Base-by-base conservation (phyloP, 2,329 filamentous ascomycete species). In the Cladophialophora bantiana region DNA sequence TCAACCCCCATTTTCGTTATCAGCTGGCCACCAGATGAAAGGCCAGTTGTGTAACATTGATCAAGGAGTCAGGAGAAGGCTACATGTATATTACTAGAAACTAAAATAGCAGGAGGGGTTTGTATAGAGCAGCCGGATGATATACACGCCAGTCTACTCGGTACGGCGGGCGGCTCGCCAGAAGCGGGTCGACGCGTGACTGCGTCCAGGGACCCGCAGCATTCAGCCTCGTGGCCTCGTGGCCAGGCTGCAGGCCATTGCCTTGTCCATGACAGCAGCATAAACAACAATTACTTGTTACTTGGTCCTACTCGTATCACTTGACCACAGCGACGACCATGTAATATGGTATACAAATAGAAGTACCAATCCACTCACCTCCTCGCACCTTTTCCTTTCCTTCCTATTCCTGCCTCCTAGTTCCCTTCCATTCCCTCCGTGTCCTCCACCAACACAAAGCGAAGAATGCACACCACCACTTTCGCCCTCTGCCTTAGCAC, bases 241-340 rank as follows among this genome's bases (percentile, higher is more conserved):
- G 26, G 31, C 38, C 56, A 26, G 12, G 18, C 57, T 13, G 40
- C 15, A 26, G 31, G 15, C 40, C n/a, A n/a, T n/a, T n/a, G n/a
- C n/a, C n/a, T 48, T 36, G 20, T 56, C 65, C 55, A 61, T 60
- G 61, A 64, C 65, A 67, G 60, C 60, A 50, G 13, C 52, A 20
- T 58, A 32, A 15, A 59, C 59, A 35, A 34, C 40, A 50, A 1
- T 1, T 7, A 48, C 7, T n/a, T 3, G n/a, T 20, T 42, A 31
- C 26, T 3, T 26, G n/a, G n/a, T n/a, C n/a, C n/a, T n/a, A 59
- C 26, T 5, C 9, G 12, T 18, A 40, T 64, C 66, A 68, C 38
- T 63, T 65, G 66, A 68, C 66, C 66, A 52, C 63, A 13, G 36
- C 20, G 31, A n/a, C 59, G 59, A 60, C 59, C 61, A 64, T 60